Conservation (phyloP, 2,329 filamentous ascomycete species). For the Calonectria henricotiae region DNA sequence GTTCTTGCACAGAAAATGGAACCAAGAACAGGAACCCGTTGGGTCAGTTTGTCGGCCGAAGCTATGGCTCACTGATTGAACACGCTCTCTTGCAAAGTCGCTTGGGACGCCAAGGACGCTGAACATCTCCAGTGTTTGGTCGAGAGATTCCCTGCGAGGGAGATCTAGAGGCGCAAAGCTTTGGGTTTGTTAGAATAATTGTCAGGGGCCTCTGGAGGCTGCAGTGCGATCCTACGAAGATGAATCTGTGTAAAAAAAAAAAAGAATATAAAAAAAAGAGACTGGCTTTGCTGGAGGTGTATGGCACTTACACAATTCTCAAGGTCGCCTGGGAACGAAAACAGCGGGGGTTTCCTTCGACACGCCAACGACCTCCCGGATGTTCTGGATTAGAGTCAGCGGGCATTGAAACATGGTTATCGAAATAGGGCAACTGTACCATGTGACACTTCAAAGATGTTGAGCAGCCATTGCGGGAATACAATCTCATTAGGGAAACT, state of each 20-base stretch:
- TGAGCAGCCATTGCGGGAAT: conserved; percentile 52
- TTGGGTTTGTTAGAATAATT: conserved; percentile 23
- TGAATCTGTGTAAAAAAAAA: background rate
- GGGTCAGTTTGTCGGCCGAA: conserved; percentile 52
- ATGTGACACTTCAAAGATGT: conserved; percentile 50
- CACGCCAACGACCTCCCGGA: conserved; percentile 50
- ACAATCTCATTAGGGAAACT: conserved; percentile 41
- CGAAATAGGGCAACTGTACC: conserved; percentile 31
- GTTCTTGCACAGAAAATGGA: conserved; percentile 58
- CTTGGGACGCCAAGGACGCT: conserved; percentile 53
- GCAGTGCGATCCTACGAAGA: background rate
- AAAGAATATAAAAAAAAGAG: background rate
- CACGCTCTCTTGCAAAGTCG: conserved; percentile 55
- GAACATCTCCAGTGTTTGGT: conserved; percentile 52
- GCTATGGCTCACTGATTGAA: conserved; percentile 56
- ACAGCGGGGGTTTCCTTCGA: conserved; percentile 45
- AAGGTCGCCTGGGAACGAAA: conserved; percentile 49
- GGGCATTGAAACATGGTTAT: background rate
- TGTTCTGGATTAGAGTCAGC: conserved; percentile 44
- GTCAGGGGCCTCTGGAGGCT: too few species aligned
- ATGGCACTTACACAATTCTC: conserved; percentile 53
- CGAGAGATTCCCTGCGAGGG: conserved; percentile 47
- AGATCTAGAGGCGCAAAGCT: conserved; percentile 55
- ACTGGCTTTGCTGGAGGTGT: background rate
- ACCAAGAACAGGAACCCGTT: conserved; percentile 54